These are phyloP conservation scores for Gaillardinia entomophila DNA, from an alignment of 805 yeast species.

Conservation along the genomic window DNA sequence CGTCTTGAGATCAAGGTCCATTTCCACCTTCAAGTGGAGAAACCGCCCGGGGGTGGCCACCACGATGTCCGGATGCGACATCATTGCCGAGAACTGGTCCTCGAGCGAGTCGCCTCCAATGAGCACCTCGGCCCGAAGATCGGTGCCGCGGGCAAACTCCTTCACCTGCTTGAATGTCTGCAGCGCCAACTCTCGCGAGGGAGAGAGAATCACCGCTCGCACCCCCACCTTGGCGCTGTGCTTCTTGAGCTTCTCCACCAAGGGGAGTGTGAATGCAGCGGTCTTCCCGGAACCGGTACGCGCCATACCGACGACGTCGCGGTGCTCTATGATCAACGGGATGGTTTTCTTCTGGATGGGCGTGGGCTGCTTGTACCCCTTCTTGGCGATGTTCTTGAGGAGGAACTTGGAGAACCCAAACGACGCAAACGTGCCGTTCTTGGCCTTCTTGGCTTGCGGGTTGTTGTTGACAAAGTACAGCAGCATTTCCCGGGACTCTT, in stretches of 20 bases:
- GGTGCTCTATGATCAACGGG: slow-evolving; percentile 77
- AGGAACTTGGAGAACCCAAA: slow-evolving; percentile 79
- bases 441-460: slow-evolving; percentile 51
- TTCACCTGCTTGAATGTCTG: slow-evolving; percentile 87
- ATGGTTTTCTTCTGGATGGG: slow-evolving; percentile 97
- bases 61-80: slow-evolving; percentile 89
- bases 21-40: slow-evolving; percentile 90
- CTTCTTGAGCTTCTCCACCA: slow-evolving; percentile 75
- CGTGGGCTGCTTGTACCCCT: slow-evolving; percentile 93
- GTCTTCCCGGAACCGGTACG: slow-evolving; percentile 99
- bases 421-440: slow-evolving; percentile 80
- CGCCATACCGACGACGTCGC: slow-evolving; percentile 99
- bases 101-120: slow-evolving; percentile 99
- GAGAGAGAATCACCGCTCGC: slow-evolving; percentile 84
- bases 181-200: slow-evolving; percentile 92
- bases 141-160: slow-evolving; percentile 82
- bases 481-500: slow-evolving; percentile 37
- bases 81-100: slow-evolving; percentile 90
- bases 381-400: slow-evolving; percentile 63
- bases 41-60: slow-evolving; percentile 98
- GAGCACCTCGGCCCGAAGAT: slow-evolving; percentile 69
- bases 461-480: slow-evolving; percentile 36
- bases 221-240: slow-evolving; percentile 87
- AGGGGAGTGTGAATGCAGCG: slow-evolving; percentile 90
- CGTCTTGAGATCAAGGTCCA: slow-evolving; percentile 77